phyloP scores from a whole-genome alignment of 495 filamentous ascomycete species.

The Lepraria neglecta region DNA sequence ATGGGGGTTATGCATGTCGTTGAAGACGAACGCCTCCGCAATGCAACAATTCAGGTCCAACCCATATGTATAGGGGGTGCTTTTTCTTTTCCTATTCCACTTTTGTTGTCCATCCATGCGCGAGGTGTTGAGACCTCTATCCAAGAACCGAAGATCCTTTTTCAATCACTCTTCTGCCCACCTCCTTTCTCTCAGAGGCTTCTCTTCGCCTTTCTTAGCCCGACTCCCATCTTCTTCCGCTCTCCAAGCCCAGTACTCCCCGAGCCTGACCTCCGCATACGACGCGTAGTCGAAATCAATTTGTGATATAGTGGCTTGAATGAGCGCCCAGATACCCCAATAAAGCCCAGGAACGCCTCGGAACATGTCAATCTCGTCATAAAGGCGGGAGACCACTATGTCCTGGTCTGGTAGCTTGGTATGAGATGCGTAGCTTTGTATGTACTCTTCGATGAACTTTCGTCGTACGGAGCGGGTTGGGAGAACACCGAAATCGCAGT shows the following conservation, averaged over 20 bases:
- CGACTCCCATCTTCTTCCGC: slow-evolving; percentile 59
- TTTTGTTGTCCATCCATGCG: not conserved
- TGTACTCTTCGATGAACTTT: slow-evolving; percentile 78
- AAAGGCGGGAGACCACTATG: slow-evolving; percentile 42
- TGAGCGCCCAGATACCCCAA: slow-evolving; percentile 92
- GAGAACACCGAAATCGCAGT: slow-evolving; percentile 81
- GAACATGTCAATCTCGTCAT: slow-evolving; percentile 77
- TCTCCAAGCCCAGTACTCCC: slow-evolving; percentile 96
- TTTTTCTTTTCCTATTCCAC: not conserved
- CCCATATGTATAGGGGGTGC: slow-evolving; percentile 1
- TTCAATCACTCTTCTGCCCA: slow-evolving; percentile 55
- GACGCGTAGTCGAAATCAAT: slow-evolving; percentile 96
- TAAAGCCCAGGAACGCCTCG: slow-evolving; percentile 86
- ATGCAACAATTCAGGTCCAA: not conserved
- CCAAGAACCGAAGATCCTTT: too few species aligned
- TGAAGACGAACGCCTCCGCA: slow-evolving; percentile 21
- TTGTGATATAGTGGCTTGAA: slow-evolving; percentile 88
- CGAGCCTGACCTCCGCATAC: slow-evolving; percentile 81
- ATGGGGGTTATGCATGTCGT: not conserved
- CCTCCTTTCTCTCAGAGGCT: slow-evolving; percentile 69
- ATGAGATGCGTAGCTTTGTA: slow-evolving; percentile 48
- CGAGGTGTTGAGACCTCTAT: slow-evolving; percentile 21
- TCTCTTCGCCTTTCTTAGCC: slow-evolving; percentile 49
- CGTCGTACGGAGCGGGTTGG: slow-evolving; percentile 72
- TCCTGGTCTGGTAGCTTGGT: not conserved